phyloP scores from a whole-genome alignment of 2,329 filamentous ascomycete species.

The Verticillium dahliae region DNA sequence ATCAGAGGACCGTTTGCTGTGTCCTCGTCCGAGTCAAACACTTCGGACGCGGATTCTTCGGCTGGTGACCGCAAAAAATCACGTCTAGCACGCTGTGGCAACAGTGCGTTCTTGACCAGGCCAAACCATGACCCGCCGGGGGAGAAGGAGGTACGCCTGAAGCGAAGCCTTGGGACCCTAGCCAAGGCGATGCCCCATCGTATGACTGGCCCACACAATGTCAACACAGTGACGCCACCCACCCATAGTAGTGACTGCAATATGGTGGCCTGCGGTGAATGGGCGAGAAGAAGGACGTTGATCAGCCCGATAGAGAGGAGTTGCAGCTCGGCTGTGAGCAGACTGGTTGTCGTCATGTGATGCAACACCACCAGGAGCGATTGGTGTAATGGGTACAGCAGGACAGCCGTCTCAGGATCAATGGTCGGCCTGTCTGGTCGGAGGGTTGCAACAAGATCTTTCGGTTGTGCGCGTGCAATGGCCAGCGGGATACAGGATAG shows the following conservation, averaged over 20 bases:
- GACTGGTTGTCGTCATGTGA: constrained; percentile 80
- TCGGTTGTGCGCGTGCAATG: constrained; percentile 20
- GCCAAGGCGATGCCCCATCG: constrained; percentile 81
- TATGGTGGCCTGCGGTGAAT: constrained; percentile 77
- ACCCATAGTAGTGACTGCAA: constrained; percentile 81
- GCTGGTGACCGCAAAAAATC: constrained; percentile 24
- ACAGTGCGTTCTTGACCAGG: constrained; percentile 31
- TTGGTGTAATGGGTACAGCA: constrained; percentile 80
- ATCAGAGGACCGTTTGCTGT: not conserved
- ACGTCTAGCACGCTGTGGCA: constrained; percentile 40
- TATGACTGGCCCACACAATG: constrained; percentile 67
- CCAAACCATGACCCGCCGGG: constrained; percentile 29
- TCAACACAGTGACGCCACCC: constrained; percentile 70
- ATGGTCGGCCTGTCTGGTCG: constrained; percentile 18
- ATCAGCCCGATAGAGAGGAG: constrained; percentile 77
- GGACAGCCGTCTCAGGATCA: constrained; percentile 50
- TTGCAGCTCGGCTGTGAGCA: constrained; percentile 81
- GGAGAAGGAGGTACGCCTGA: constrained; percentile 48
- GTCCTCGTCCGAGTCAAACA: constrained; percentile 17
- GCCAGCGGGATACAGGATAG: constrained; percentile 63
- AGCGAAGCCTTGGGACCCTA: constrained; percentile 85
- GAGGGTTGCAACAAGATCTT: constrained; percentile 3
- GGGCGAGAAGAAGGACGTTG: constrained; percentile 70
- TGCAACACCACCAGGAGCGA: constrained; percentile 67
- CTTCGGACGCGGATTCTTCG: constrained; percentile 24